These are phyloP conservation scores for Bassia scoparia DNA, from an alignment of 148 eudicot species.

Conservation along the genomic window DNA sequence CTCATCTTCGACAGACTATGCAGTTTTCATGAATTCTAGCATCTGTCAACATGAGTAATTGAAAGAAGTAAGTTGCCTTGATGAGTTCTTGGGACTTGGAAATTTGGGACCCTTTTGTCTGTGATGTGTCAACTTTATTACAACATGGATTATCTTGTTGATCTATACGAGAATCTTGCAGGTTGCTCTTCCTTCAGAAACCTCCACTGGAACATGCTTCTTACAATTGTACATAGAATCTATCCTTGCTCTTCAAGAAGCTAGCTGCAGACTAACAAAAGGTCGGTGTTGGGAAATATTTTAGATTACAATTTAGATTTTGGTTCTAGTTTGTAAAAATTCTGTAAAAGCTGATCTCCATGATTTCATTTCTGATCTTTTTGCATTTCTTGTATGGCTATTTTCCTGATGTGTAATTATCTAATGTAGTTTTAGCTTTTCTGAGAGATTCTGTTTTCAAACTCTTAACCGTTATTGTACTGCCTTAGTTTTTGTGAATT, in stretches of 20 bases:
- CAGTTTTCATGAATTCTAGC: neutral
- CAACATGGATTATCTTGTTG: neutral
- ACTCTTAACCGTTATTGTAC: too few species aligned
- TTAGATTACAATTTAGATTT: constrained; percentile 5
- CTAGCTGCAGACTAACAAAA: constrained; percentile 56
- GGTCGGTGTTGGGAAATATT: constrained; percentile 45
- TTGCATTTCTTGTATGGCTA: neutral
- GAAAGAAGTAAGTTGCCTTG: neutral
- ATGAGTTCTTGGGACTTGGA: neutral
- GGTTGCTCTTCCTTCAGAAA: constrained; percentile 93
- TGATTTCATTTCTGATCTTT: neutral
- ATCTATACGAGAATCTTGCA: constrained; percentile 29
- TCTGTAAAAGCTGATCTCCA: neutral
- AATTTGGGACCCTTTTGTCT: neutral
- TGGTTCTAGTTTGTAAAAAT: neutral
- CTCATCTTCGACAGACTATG: neutral
- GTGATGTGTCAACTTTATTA: neutral
- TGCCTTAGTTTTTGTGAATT: neutral
- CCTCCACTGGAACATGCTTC: constrained; percentile 75
- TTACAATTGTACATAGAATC: constrained; percentile 87
- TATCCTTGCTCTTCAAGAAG: constrained; percentile 80
- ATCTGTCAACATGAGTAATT: neutral
- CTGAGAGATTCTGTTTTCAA: neutral
- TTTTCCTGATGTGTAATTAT: neutral
- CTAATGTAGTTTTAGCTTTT: neutral